These are phyloP conservation scores for Globomyces pollinis-pini DNA, from an alignment of 192 early-diverging fungal genomes.

Conservation along the genomic window DNA sequence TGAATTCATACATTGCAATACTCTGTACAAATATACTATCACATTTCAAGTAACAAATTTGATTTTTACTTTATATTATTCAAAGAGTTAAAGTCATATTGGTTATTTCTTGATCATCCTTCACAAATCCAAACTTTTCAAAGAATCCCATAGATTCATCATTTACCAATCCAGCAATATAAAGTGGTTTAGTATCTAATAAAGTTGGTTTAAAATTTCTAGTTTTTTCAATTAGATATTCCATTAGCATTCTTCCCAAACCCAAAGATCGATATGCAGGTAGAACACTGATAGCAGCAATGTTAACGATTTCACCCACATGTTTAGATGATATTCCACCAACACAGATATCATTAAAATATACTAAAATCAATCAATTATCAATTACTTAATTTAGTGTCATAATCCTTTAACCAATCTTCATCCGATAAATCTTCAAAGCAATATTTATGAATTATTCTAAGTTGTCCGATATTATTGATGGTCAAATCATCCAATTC, in stretches of 20 bases:
- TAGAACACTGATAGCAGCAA: not conserved
- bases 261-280: not conserved
- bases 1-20: too few species aligned
- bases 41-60: too few species aligned
- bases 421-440: not conserved
- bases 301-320: not conserved
- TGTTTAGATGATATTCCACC: not conserved
- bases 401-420: not conserved
- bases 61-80: not conserved
- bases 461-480: constrained; percentile 9
- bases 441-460: not conserved
- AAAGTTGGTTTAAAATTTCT: not conserved
- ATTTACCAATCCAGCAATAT: not conserved
- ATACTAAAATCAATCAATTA: not conserved
- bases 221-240: not conserved
- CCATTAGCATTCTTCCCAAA: not conserved
- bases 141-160: not conserved
- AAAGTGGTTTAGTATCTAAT: constrained; percentile 2
- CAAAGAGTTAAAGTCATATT: not conserved
- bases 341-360: constrained; percentile 9
- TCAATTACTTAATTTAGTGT: not conserved
- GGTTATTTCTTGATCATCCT: constrained; percentile 8
- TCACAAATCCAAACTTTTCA: not conserved
- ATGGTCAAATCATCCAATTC: not conserved
- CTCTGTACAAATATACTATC: too few species aligned